Conservation (phyloP, 495 filamentous ascomycete genomes). For the Neurospora hispaniola region DNA sequence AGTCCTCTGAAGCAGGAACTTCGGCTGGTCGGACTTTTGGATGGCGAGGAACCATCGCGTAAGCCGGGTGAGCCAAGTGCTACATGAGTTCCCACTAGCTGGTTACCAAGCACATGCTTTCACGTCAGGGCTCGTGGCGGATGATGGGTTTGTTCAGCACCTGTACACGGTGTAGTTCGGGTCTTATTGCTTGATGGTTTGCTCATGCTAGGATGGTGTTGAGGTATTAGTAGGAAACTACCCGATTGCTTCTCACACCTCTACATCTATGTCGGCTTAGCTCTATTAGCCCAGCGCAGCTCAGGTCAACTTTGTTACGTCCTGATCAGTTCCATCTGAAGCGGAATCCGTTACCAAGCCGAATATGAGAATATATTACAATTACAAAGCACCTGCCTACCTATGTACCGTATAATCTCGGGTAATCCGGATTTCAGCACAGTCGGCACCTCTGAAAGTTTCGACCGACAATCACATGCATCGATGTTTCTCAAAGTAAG, state of each 20-base stretch:
- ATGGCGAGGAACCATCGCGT: not conserved
- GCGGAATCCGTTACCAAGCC: not conserved
- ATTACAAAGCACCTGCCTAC: not conserved
- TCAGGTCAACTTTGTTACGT: not conserved
- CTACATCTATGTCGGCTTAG: no score
- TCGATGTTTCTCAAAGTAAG: no score
- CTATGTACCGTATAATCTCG: no score
- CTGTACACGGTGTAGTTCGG: not conserved
- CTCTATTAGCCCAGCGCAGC: no score
- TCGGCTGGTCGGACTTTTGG: no score
- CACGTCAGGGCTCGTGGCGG: not conserved
- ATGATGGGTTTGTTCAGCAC: not conserved
- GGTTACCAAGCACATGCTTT: not conserved
- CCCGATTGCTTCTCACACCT: no score
- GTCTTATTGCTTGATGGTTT: no score
- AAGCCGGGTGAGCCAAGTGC: not conserved
- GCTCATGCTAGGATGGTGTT: no score
- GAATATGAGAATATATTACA: not conserved
- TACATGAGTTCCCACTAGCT: not conserved
- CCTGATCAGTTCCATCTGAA: not conserved
- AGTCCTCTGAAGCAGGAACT: not conserved
- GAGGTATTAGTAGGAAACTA: no score
- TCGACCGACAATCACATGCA: no score
- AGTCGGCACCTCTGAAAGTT: no score
- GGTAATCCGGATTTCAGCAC: no score